Conservation (phyloP, 306 rosid species). For the Aeschynomene evenia region DNA sequence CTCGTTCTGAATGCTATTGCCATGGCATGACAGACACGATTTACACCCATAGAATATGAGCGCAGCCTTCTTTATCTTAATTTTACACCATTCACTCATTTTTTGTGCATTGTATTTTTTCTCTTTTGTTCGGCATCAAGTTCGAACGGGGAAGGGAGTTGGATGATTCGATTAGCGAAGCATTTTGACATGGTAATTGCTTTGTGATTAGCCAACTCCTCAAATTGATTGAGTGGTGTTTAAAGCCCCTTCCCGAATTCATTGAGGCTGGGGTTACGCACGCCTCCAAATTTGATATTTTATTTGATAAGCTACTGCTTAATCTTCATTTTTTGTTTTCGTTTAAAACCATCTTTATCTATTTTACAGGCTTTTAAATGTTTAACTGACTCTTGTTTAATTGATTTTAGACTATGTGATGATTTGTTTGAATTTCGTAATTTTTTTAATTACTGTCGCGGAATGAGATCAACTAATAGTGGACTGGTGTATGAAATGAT, state of each 20-base stretch:
- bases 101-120: neutral
- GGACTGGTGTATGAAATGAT: neutral
- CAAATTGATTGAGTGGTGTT: conserved; percentile 56
- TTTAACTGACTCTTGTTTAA: too few relatives aligned
- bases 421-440: neutral
- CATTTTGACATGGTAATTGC: conserved; percentile 29
- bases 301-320: neutral
- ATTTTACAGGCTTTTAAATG: too few relatives aligned
- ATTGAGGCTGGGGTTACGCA: conserved; percentile 67
- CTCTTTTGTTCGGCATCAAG: too few relatives aligned
- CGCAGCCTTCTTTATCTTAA: conserved; percentile 28
- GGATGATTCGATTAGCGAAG: conserved; percentile 24
- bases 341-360: too few relatives aligned
- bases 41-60: conserved; percentile 99
- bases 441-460: neutral
- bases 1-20: conserved; percentile 93
- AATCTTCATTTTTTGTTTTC: too few relatives aligned
- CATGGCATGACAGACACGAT: conserved; percentile 92
- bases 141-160: conserved; percentile 36
- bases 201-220: conserved; percentile 43
- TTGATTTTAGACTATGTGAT: too few relatives aligned
- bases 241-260: conserved; percentile 50
- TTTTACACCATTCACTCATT: neutral
- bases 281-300: conserved; percentile 42
- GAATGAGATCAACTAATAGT: neutral